phyloP scores from a whole-genome alignment of 176 grass and related monocot genomes.

The Cenchrus fungigraminus region DNA sequence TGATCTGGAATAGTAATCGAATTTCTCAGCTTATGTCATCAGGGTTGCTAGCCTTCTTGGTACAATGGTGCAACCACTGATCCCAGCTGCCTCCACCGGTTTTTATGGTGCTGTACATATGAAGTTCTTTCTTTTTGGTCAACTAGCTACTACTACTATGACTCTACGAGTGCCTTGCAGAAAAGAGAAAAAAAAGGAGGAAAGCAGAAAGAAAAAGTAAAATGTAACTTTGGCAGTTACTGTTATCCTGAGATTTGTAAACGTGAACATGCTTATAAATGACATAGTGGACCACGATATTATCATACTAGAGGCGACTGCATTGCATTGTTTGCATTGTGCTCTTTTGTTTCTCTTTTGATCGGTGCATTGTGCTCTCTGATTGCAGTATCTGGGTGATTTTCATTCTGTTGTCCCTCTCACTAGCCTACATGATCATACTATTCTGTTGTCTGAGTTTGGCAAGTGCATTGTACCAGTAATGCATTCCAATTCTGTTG shows the following conservation, averaged over 20 bases:
- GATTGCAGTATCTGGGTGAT: neutral
- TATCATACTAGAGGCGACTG: neutral
- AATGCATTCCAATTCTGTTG: neutral
- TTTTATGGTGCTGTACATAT: slow-evolving; percentile 54
- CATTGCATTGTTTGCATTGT: neutral
- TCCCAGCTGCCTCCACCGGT: neutral
- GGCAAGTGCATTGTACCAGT: neutral
- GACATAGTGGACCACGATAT: neutral
- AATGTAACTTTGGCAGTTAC: neutral
- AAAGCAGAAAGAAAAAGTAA: neutral
- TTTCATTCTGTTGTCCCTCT: neutral
- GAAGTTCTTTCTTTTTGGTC: slow-evolving; percentile 3
- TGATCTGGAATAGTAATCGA: slow-evolving; percentile 6
- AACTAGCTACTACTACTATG: slow-evolving; percentile 24
- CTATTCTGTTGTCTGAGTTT: too few relatives aligned
- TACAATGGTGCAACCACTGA: slow-evolving; percentile 28
- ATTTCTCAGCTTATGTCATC: neutral
- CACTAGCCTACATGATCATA: neutral
- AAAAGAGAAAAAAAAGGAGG: neutral
- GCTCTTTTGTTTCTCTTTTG: neutral
- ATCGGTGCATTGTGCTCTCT: neutral
- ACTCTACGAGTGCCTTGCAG: neutral
- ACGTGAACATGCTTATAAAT: neutral
- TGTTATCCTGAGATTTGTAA: slow-evolving; percentile 39
- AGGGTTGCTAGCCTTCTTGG: neutral